Percentiles rank a stretch among this genome's conserved stretches.
phyloP scores from a whole-genome alignment of 345 rosid genomes.

The Pistacia atlantica region DNA sequence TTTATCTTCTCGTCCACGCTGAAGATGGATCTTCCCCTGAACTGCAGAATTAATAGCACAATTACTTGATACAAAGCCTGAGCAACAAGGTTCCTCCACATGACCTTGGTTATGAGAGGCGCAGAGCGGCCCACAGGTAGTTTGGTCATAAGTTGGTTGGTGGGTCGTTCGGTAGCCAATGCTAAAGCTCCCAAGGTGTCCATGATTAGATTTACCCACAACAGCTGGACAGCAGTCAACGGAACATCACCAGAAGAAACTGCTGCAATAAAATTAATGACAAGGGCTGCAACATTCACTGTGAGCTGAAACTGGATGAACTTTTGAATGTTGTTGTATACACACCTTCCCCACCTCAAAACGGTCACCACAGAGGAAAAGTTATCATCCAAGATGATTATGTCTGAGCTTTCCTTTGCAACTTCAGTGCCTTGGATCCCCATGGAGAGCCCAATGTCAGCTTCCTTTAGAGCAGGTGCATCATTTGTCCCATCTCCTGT shows the following conservation, averaged over 20 bases:
- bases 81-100: conserved; percentile 46
- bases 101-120: conserved; percentile 42
- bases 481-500: conserved; percentile 63
- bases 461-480: conserved; percentile 52
- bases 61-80: conserved; percentile 46
- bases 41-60: conserved; percentile 35
- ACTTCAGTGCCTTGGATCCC: conserved; percentile 46
- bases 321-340: conserved; percentile 46
- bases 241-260: conserved; percentile 43
- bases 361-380: conserved; percentile 40
- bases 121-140: conserved; percentile 39
- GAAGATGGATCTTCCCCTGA: conserved; percentile 35
- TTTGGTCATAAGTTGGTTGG: conserved; percentile 37
- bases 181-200: conserved; percentile 46
- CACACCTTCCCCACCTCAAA: conserved; percentile 46
- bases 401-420: conserved; percentile 47
- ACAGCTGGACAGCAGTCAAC: conserved; percentile 41
- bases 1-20: conserved; percentile 29
- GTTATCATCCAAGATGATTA: conserved; percentile 43
- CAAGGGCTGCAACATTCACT: conserved; percentile 40
- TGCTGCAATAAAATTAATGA: conserved; percentile 43
- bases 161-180: conserved; percentile 42
- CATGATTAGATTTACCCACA: conserved; percentile 55
- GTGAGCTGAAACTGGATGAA: conserved; percentile 53
- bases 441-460: conserved; percentile 45